These are phyloP conservation scores for Petrea volubilis DNA, from an alignment of 257 asterid species.

Conservation along the genomic window DNA sequence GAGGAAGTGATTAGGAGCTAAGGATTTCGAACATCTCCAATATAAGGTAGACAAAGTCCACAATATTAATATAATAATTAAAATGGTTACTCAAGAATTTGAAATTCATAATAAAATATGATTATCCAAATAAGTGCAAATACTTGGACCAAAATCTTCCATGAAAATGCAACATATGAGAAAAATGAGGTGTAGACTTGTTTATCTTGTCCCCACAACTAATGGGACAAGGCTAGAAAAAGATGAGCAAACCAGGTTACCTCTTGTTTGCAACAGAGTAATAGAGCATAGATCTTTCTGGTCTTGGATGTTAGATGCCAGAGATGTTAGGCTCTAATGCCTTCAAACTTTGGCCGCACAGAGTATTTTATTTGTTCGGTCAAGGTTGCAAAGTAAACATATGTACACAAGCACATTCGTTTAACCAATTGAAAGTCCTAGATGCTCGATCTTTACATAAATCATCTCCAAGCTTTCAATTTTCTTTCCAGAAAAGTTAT, in stretches of 20 bases:
- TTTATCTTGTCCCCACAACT: neutral
- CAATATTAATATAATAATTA: neutral
- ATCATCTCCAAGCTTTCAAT: neutral
- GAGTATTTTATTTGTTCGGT: neutral
- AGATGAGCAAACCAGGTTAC: neutral
- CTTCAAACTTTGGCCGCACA: neutral
- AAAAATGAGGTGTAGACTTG: neutral
- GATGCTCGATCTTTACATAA: neutral
- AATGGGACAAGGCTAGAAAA: neutral
- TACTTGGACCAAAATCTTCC: neutral
- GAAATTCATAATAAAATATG: neutral
- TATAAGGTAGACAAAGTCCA: neutral
- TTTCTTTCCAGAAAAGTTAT: neutral
- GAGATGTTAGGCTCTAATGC: neutral
- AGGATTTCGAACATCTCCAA: neutral
- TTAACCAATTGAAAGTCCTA: neutral
- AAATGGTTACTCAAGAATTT: neutral
- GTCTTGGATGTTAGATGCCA: neutral
- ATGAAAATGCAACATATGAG: neutral
- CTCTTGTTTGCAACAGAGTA: neutral
- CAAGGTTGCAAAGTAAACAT: neutral
- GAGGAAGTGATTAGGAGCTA: neutral
- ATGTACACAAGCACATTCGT: neutral
- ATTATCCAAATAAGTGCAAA: neutral
- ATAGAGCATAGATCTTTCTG: neutral